Conservation (phyloP, 805 yeast genomes). For the Hermanozyma aechmeae region DNA sequence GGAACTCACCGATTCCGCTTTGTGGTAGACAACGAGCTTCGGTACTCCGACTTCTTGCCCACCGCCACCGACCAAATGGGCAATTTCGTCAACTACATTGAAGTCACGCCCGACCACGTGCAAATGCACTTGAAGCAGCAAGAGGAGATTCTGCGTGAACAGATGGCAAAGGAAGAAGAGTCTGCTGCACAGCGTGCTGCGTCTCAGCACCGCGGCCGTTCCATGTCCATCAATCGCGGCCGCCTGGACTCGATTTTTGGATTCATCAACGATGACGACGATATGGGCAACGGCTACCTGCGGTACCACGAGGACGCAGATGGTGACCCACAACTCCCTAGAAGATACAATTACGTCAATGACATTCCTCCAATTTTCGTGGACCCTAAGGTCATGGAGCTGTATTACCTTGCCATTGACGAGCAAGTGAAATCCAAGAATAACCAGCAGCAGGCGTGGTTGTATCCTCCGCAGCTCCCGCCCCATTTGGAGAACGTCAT, state of each 20-base stretch:
- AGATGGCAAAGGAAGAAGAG: conserved; percentile 5
- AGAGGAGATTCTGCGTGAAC: conserved; percentile 13
- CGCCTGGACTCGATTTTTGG: conserved; percentile 56
- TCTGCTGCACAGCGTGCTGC: conserved; percentile 12
- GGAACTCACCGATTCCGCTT: conserved; percentile 93
- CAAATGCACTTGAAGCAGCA: conserved; percentile 20
- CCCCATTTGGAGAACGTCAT: conserved; percentile 95
- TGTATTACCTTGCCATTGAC: conserved; percentile 69
- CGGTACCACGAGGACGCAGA: conserved; percentile 56
- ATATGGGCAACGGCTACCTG: conserved; percentile 75
- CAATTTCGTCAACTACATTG: conserved; percentile 86
- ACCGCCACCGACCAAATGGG: conserved; percentile 98
- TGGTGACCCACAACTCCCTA: conserved; percentile 15
- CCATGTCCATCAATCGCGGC: conserved; percentile 19
- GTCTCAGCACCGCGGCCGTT: conserved; percentile 17
- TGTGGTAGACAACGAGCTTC: conserved; percentile 86
- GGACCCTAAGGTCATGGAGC: conserved; percentile 83
- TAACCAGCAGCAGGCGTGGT: conserved; percentile 52
- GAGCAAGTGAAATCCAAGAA: conserved; percentile 49
- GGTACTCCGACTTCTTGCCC: conserved; percentile 83
- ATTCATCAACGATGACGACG: conserved; percentile 60
- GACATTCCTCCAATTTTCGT: conserved; percentile 78
- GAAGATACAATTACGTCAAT: conserved; percentile 39
- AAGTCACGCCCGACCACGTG: conserved; percentile 44
- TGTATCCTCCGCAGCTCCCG: conserved; percentile 93